Evolutionary conservation across 1,139 yeast species (phyloP).

Genomic region (Geotrichum klebahnii): DNA sequence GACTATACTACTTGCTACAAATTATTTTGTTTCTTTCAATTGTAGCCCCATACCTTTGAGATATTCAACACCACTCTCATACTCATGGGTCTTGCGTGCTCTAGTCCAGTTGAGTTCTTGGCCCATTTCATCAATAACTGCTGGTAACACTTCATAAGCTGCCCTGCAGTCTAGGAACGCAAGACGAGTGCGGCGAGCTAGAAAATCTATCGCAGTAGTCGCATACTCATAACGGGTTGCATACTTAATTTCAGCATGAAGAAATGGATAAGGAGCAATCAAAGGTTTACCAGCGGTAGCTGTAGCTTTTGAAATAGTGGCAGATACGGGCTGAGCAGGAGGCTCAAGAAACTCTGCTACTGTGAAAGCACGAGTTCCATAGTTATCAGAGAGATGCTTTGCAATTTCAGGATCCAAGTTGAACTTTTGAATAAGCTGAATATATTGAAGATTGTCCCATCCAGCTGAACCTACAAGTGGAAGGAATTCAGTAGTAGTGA

Average conservation of each 20-base stretch:
- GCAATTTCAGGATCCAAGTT: conserved; percentile 72
- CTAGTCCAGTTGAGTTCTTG: conserved; percentile 71
- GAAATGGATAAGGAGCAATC: conserved; percentile 73
- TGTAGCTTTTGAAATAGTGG: conserved; percentile 39
- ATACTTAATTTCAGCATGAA: conserved; percentile 86
- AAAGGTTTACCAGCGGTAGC: conserved; percentile 38
- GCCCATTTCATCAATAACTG: conserved; percentile 82
- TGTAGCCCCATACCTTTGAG: conserved; percentile 43
- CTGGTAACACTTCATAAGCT: conserved; percentile 75
- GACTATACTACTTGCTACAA: neutral
- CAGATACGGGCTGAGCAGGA: conserved; percentile 20
- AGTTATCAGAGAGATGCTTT: conserved; percentile 75
- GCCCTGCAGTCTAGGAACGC: conserved; percentile 88
- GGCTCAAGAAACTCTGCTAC: conserved; percentile 56
- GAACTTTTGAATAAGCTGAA: conserved; percentile 78
- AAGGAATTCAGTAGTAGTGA: conserved; percentile 60
- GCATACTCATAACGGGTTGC: conserved; percentile 79
- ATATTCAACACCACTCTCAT: conserved; percentile 38
- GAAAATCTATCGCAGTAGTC: conserved; percentile 82
- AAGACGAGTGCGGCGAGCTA: conserved; percentile 89
- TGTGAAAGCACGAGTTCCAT: conserved; percentile 75
- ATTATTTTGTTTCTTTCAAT: conserved; percentile 3
- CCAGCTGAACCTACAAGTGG: conserved; percentile 71
- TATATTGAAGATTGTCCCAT: conserved; percentile 63
- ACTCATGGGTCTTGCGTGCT: conserved; percentile 54